Conservation (phyloP, 78 protist genomes). For the Neovahlkampfia damariscottae region DNA sequence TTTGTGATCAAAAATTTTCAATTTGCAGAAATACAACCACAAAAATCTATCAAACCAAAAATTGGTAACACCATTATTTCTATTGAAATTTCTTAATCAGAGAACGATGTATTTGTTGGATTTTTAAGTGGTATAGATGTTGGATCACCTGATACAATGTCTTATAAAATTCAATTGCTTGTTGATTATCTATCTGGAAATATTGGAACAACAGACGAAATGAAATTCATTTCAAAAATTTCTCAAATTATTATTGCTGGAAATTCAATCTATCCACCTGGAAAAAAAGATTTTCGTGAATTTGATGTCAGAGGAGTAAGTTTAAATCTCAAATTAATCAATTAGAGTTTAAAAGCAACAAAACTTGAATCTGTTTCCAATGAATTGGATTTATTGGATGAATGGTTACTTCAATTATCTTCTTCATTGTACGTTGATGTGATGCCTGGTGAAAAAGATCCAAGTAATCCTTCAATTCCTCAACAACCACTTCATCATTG, state of each 20-base stretch:
- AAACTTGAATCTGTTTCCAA: background rate
- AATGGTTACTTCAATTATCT: background rate
- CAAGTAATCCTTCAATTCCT: conserved; percentile 20
- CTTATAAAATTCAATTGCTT: background rate
- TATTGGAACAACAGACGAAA: background rate
- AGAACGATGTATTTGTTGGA: background rate
- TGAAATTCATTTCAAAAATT: background rate
- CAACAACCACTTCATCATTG: conserved; percentile 40
- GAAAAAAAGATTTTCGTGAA: background rate
- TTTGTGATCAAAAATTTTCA: background rate
- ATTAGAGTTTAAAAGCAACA: background rate
- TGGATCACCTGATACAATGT: background rate
- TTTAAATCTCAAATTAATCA: background rate
- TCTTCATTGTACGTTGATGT: conserved; percentile 20
- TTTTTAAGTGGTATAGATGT: background rate
- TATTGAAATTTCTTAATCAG: too few species aligned
- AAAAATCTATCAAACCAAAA: too few species aligned
- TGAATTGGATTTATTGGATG: background rate
- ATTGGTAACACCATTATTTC: too few species aligned
- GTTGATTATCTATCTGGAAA: background rate
- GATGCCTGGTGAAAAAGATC: conserved; percentile 38
- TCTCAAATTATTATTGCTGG: background rate
- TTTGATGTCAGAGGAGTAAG: background rate
- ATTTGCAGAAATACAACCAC: background rate
- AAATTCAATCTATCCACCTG: background rate